A percentile compares a stretch with the other conserved stretches of the same genome.
Conservation (phyloP, 2,329 filamentous ascomycete species). For the Talaromyces funiculosus region DNA sequence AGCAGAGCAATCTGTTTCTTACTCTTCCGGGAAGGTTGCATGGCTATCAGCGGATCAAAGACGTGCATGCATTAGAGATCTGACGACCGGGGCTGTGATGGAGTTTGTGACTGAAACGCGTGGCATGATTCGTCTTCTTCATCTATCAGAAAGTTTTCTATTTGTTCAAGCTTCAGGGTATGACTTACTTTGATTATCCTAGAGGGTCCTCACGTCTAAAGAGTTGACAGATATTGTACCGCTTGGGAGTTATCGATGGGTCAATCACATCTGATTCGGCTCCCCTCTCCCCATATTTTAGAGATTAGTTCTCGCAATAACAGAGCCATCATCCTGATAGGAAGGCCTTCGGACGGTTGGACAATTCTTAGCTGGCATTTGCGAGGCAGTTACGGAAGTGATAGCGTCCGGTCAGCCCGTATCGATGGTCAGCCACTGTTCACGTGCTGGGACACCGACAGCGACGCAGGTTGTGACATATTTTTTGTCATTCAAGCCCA, state of each 20-base stretch:
- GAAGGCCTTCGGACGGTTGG: background rate
- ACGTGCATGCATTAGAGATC: background rate
- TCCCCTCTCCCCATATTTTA: conserved; percentile 4
- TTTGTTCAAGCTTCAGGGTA: conserved; percentile 6
- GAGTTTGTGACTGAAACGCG: conserved; percentile 6
- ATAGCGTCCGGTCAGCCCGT: conserved; percentile 3
- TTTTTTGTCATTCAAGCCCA: background rate
- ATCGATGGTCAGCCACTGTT: background rate
- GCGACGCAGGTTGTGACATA: background rate
- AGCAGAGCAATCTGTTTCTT: background rate
- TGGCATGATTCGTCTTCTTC: background rate
- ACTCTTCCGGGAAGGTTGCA: conserved; percentile 5
- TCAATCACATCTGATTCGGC: background rate
- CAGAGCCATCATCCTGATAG: background rate
- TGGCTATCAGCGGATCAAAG: conserved; percentile 9
- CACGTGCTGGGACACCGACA: background rate
- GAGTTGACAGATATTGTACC: background rate
- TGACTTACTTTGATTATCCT: background rate
- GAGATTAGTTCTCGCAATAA: background rate
- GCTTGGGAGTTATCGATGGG: conserved; percentile 1
- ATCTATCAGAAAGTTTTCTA: background rate
- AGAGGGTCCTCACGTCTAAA: background rate
- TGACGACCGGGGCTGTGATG: background rate
- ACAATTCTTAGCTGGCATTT: conserved; percentile 5
- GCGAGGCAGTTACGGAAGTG: no score